Percentiles rank a stretch among this genome's conserved stretches.
These are phyloP conservation scores for Lentinula novae-zelandiae DNA, from an alignment of 1,284 basidiomycete genomes.

Conservation along the genomic window DNA sequence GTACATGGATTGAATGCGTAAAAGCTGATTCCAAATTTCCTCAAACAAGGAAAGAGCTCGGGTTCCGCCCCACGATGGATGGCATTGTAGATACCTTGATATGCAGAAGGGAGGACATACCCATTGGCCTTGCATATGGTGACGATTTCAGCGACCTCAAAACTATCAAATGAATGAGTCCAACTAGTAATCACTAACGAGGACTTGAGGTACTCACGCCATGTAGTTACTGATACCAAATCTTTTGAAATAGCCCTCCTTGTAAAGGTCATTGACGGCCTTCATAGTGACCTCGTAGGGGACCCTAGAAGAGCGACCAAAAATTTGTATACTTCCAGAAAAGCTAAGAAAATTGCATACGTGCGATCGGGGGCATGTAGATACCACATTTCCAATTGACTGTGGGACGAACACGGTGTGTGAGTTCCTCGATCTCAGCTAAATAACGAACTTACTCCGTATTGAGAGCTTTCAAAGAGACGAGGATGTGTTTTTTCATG, in stretches of 20 bases:
- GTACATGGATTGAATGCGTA: slow-evolving; percentile 50
- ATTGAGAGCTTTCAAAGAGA: slow-evolving; percentile 42
- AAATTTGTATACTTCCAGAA: slow-evolving; percentile 14
- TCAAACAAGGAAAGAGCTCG: slow-evolving; percentile 60
- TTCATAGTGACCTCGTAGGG: slow-evolving; percentile 47
- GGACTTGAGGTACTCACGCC: slow-evolving; percentile 21
- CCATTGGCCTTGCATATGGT: slow-evolving; percentile 49
- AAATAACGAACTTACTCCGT: slow-evolving; percentile 33
- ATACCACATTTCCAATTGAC: slow-evolving; percentile 7
- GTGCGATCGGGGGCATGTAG: background rate
- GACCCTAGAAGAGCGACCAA: slow-evolving; percentile 18
- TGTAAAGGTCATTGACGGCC: slow-evolving; percentile 43
- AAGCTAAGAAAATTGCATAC: slow-evolving; percentile 49
- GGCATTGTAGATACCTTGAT: slow-evolving; percentile 65
- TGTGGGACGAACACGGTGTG: background rate
- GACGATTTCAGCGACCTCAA: slow-evolving; percentile 68
- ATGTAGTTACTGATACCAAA: slow-evolving; percentile 36
- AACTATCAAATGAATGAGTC: slow-evolving; percentile 15
- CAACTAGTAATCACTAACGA: background rate
- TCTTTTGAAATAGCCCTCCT: slow-evolving; percentile 34
- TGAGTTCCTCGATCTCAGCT: background rate
- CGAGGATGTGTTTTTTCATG: slow-evolving; percentile 37
- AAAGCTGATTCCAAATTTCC: slow-evolving; percentile 60
- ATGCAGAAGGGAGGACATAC: slow-evolving; percentile 61
- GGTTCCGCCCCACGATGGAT: slow-evolving; percentile 50